Conservation (phyloP, 495 filamentous ascomycete species). For the Podospora pseudopauciseta region DNA sequence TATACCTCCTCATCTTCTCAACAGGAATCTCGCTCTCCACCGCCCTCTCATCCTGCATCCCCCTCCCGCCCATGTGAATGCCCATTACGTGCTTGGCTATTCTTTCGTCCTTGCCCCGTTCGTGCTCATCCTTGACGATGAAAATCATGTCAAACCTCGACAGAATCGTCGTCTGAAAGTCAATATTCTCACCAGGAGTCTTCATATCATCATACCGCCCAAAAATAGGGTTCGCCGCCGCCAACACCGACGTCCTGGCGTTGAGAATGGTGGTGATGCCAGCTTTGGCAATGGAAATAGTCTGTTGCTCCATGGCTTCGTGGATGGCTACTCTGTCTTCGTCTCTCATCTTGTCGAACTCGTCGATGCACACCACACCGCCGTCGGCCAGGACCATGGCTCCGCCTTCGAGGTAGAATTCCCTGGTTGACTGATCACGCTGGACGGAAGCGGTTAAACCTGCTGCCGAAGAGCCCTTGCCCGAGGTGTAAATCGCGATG, state of each 20-base stretch:
- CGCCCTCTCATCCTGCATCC: constrained; percentile 65
- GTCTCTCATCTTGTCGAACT: constrained; percentile 99
- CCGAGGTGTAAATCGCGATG: constrained; percentile 98
- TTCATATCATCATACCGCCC: constrained; percentile 98
- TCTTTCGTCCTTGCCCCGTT: constrained; percentile 80
- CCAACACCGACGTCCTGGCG: constrained; percentile 89
- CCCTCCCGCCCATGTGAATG: constrained; percentile 90
- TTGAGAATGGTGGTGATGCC: constrained; percentile 99
- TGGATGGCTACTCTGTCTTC: constrained; percentile 98
- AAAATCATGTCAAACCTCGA: constrained; percentile 99
- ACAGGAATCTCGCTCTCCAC: constrained; percentile 82
- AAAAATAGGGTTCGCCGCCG: constrained; percentile 96
- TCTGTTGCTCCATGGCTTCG: constrained; percentile 99
- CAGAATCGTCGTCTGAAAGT: constrained; percentile 98
- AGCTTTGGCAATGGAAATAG: constrained; percentile 98
- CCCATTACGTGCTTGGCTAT: constrained; percentile 98
- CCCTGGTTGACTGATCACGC: constrained; percentile 82
- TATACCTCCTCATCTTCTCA: constrained; percentile 97
- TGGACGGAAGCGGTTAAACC: constrained; percentile 98
- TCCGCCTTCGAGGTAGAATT: constrained; percentile 98
- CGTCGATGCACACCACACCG: constrained; percentile 98
- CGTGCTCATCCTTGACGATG: constrained; percentile 95
- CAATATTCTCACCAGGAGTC: constrained; percentile 96
- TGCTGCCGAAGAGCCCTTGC: constrained; percentile 96
- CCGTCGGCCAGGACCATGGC: constrained; percentile 99